phyloP scores from a whole-genome alignment of 1,284 basidiomycete genomes.

The Flammula alnicola region DNA sequence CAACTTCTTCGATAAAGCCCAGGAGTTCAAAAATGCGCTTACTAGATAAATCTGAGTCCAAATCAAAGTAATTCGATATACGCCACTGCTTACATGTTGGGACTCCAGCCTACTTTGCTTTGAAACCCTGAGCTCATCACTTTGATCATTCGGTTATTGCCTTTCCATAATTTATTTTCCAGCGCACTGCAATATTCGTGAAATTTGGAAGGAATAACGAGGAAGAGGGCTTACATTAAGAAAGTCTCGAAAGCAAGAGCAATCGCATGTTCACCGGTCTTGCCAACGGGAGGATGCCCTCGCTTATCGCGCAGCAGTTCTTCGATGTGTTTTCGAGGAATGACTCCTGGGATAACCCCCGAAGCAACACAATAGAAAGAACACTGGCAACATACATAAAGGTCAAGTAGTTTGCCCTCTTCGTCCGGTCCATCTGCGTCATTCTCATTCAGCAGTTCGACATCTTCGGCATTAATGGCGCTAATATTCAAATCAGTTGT shows the following conservation, averaged over 20 bases:
- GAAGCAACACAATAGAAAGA: constrained; percentile 72
- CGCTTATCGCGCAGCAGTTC: constrained; percentile 49
- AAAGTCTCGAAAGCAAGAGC: constrained; percentile 69
- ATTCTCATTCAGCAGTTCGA: constrained; percentile 35
- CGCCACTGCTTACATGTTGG: constrained; percentile 51
- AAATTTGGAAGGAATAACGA: constrained; percentile 10
- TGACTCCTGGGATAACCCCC: constrained; percentile 69
- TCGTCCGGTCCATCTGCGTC: constrained; percentile 46
- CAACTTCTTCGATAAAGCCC: constrained; percentile 55
- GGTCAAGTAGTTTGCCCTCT: constrained; percentile 68
- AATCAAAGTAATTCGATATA: constrained; percentile 11
- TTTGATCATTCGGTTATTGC: constrained; percentile 61
- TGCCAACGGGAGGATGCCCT: constrained; percentile 45
- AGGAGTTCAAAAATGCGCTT: constrained; percentile 60
- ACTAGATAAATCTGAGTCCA: constrained; percentile 35
- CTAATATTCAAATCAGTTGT: constrained; percentile 41
- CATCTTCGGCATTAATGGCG: constrained; percentile 36
- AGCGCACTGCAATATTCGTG: constrained; percentile 53
- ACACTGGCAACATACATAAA: constrained; percentile 84
- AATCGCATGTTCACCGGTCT: constrained; percentile 53
- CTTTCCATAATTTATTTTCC: constrained; percentile 75
- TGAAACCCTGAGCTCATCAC: constrained; percentile 60
- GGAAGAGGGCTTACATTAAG: constrained; percentile 56
- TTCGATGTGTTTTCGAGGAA: constrained; percentile 56
- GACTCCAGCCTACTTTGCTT: constrained; percentile 69